Base-by-base conservation (phyloP, 1,284 basidiomycete genomes). In the Termitomyces sp. region DNA sequence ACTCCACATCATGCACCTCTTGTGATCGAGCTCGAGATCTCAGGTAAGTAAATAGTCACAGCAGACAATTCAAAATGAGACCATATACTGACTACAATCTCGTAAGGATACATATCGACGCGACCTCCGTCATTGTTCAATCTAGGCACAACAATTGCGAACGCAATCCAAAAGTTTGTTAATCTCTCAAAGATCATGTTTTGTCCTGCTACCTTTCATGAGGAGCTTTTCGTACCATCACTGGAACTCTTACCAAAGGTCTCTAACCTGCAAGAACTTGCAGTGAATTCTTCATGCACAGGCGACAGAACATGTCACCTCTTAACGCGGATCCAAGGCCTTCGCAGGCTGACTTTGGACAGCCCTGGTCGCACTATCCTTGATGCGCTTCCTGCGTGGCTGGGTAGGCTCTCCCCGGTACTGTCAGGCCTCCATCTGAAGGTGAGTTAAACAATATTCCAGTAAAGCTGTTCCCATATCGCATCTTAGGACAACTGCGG, bases 401-500 rank as follows among this genome's bases (percentile, higher is more conserved):
- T 81, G 0, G 58, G 52, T 24, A 64, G 62, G 26, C 62, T 80
- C 38, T 66, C 67, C 0, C 50, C 52, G 6, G 67, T 65, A 1
- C 63, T 82, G 31, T 62, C 50, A 12, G 70, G 66, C 41, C 64
- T 81, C 8, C 71, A 74, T 61, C 62, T 80, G 6, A 71, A 66
- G 60, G 79, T 78, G 53, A 57, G 68, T 24, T 3, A 40, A 2
- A 24, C 6, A n/a, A 12, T 26, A 33, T 17, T 5, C 2, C 31
- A 34, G 10, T 17, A 4, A 33, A 38, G 3, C 6, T 1, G n/a
- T n/a, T 5, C 10, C 19, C 8, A 15, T 44, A 13, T 45, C 6
- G 8, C 10, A 24, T 36, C 24, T 21, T 50, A 83, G 80, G 70
- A 71, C 39, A 78, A 81, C 54, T 83, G 81, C 61, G 80, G 80